Evolutionary conservation across 2,329 filamentous ascomycete species (phyloP), one percentile per base, ranked within the genome.

Genomic region (Penicillium sp.): DNA sequence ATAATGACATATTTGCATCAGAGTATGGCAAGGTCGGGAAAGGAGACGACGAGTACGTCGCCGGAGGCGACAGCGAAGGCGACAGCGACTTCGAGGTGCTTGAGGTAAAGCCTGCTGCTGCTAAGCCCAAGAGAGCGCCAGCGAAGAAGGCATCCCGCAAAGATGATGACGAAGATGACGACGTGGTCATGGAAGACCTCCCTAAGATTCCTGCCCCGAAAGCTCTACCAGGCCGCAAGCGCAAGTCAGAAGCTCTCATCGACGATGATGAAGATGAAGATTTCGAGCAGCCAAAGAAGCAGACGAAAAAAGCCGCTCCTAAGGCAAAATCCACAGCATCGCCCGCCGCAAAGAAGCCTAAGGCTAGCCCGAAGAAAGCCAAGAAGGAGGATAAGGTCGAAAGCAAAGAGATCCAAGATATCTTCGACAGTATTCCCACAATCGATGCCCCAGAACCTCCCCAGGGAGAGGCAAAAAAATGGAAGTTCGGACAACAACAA

Each of bases 371-470:
- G 10, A 89, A 89, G 71, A 89, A 91, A 70, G 45, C 39, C 8
- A 79, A 83, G 18, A 56, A 55, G 16, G 59, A 63, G 3, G 83
- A 85, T 3, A 79, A 80, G 6, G 74, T 82, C 2, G 91, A 95
- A 65, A 87, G 85, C 66, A 81, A 87, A 14, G 82, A 84, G 21
- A 85, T 96, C 18, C 86, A 96, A 71, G 85, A 88, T 45, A 97
- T 99, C 43, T 83, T 97, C 31, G 88, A 96, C 68, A 90, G 86
- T 62, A 93, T 99, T 55, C 89, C 91, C 5, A 90, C 85, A 1
- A 84, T 99, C 40, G 81, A 88, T 54, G 82, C 94, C 21, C 94
- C 94, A 5, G 89, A 91, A 3, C 93, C 94, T 40, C 92, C 93
- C 2, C 81, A 87, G 51, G 83, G 84, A 0, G 81, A 85, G 59